phyloP scores from a whole-genome alignment of 2,329 filamentous ascomycete species.

The Penicillium sp. region DNA sequence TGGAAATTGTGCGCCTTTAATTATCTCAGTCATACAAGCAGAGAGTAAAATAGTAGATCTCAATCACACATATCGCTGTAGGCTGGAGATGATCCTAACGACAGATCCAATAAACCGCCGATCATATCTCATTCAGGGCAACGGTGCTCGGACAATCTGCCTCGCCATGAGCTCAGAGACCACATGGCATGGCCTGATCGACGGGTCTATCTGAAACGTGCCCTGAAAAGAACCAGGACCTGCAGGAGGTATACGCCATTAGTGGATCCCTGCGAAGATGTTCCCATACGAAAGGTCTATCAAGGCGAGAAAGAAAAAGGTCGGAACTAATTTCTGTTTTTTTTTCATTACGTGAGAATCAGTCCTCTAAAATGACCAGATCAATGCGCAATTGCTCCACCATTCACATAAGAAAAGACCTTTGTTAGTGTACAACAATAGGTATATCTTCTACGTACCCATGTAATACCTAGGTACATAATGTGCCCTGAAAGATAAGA shows the following conservation, averaged over 20 bases:
- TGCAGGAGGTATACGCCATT: background rate
- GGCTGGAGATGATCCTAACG: background rate
- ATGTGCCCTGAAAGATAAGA: background rate
- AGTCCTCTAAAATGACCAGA: no score
- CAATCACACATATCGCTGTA: background rate
- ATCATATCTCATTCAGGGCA: background rate
- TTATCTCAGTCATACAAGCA: no score
- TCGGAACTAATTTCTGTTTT: background rate
- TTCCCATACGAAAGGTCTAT: background rate
- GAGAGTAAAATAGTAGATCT: background rate
- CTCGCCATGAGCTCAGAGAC: background rate
- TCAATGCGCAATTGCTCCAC: background rate
- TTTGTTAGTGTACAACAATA: no score
- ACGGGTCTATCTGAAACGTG: constrained; percentile 6
- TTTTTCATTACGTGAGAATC: background rate
- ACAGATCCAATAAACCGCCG: background rate
- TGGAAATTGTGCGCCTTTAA: no score
- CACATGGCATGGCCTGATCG: constrained; percentile 17
- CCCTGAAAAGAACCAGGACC: background rate
- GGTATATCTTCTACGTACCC: no score
- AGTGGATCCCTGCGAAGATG: background rate
- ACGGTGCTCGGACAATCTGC: constrained; percentile 3
- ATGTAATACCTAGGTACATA: no score
- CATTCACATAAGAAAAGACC: background rate
- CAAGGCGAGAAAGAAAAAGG: background rate